Evolutionary conservation across 1,284 basidiomycete genomes (phyloP), one percentile per base, ranked within the genome.

Genomic region (Cutaneotrichosporon dermatis): DNA sequence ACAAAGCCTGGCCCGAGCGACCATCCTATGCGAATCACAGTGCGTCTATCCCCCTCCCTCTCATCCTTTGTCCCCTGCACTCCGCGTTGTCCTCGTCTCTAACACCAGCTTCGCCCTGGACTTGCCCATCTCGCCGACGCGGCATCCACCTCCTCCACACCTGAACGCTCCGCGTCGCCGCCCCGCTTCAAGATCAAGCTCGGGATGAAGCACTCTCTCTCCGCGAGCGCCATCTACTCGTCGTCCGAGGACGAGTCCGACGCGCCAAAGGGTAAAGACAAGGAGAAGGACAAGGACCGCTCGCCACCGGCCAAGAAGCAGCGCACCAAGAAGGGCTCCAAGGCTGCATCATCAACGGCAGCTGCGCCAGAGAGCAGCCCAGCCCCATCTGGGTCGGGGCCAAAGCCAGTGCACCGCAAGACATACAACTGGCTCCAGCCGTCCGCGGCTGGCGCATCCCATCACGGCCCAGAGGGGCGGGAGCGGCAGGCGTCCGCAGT

Each of bases 381-480:
- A 25, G 25, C n/a, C 51, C 46, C 42, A 11, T 15, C 41, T 41
- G 41, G 36, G 25, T 15, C 11, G 33, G 11, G 13, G 33, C 15
- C 15, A 10, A 34, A 15, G 37, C 10, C 9, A 35, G 12, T 49
- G 42, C 66, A 66, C 54, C 54, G 66, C 45, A 75, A 76, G 59
- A 61, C 62, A n/a, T 76, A 76, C 55, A 67, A 75, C 57, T 76
- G 75, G 75, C 56, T 76, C 1, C 61, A 65, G 44, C 74, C 73
- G 10, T 65, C 62, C n/a, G 56, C 63, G 1, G 73, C 68, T 6
- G 66, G 65, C 10, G 75, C 75, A 16, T 69, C 66, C 6, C 75
- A 76, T 62, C 66, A 65, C 51, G 73, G 75, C 49, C 74, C 74
- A 4, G 63, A 62, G 60, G 41, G 52, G 2, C 54, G 57, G 33